A percentile compares a stretch with the other conserved stretches of the same genome.
phyloP scores from a whole-genome alignment of 2,329 filamentous ascomycete genomes.

The Cladophialophora immunda region DNA sequence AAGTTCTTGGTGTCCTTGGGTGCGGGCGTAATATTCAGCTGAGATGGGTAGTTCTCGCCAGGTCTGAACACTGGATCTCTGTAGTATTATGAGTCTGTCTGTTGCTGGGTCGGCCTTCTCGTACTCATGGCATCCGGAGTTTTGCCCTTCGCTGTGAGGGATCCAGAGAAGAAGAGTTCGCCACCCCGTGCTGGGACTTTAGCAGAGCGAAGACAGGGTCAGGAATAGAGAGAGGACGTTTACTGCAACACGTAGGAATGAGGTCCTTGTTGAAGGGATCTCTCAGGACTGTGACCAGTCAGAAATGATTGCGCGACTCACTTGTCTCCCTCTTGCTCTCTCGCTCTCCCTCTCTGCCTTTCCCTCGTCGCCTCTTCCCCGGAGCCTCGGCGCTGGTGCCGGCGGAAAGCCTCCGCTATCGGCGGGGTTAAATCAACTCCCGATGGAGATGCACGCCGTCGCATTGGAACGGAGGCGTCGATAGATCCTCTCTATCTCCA shows the following conservation, averaged over 20 bases:
- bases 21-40: constrained; percentile 64
- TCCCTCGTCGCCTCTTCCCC: too few relatives aligned
- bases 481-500: neutral
- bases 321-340: neutral
- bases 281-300: neutral
- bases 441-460: constrained; percentile 30
- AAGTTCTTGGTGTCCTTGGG: constrained; percentile 66
- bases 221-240: too few relatives aligned
- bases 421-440: constrained; percentile 30
- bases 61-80: constrained; percentile 57
- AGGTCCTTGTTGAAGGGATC: neutral
- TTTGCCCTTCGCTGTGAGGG: too few relatives aligned
- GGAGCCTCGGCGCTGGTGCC: constrained; percentile 11
- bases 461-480: neutral
- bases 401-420: constrained; percentile 14
- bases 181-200: too few relatives aligned
- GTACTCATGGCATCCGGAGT: too few relatives aligned
- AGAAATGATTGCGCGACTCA: constrained; percentile 1
- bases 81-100: constrained; percentile 47
- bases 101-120: too few relatives aligned
- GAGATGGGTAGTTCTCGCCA: constrained; percentile 62
- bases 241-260: neutral
- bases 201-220: too few relatives aligned
- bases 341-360: neutral
- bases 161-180: too few relatives aligned